Evolutionary conservation across 139 green algal species (phyloP), one percentile per base, ranked within the genome.

Genomic region (Micractinium conductrix): DNA sequence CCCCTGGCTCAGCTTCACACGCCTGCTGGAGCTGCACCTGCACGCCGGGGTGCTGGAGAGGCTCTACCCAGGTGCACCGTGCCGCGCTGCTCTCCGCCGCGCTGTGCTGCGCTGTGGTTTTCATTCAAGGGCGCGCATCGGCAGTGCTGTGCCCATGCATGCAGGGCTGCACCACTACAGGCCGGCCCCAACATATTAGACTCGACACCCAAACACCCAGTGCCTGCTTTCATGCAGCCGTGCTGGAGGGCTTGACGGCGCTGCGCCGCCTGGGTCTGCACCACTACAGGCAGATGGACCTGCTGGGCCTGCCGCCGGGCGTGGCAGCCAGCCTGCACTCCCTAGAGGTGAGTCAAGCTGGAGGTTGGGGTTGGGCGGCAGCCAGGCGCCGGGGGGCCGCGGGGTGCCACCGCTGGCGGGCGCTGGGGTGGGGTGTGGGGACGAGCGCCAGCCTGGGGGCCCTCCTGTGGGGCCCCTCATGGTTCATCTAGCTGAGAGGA

Each of bases 51-150:
- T 53, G 14, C 26, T 78, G 70, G 70, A 78, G 43, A 26, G 26
- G 42, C 42, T 78, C 9, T 78, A 78, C 30, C 70, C 70, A 58
- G 43, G 70, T 58, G 42, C 62, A n/a, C n/a, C n/a, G n/a, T n/a
- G n/a, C n/a, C n/a, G n/a, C n/a, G n/a, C n/a, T n/a, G n/a, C n/a
- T n/a, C n/a, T n/a, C n/a, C n/a, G n/a, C 55, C 55, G 55, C 8
- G 21, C 55, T 24, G 21, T 63, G 55, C 7, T 22, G 28, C 8
- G 55, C 55, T n/a, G 55, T 19, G 8, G 21, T 22, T 5, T 63
- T 19, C 55, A 63, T 17, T 22, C 26, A 5, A 22, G 21, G 28
- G 9, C 26, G 63, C 63, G 40, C n/a, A 9, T 28, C 30, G 62
- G 21, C 62, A 40, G 1, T 0, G 63, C 17, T 2, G 63, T 10